These are phyloP conservation scores for Umbelopsis sp. DNA, from an alignment of 371 early-diverging fungal species.

Conservation along the genomic window DNA sequence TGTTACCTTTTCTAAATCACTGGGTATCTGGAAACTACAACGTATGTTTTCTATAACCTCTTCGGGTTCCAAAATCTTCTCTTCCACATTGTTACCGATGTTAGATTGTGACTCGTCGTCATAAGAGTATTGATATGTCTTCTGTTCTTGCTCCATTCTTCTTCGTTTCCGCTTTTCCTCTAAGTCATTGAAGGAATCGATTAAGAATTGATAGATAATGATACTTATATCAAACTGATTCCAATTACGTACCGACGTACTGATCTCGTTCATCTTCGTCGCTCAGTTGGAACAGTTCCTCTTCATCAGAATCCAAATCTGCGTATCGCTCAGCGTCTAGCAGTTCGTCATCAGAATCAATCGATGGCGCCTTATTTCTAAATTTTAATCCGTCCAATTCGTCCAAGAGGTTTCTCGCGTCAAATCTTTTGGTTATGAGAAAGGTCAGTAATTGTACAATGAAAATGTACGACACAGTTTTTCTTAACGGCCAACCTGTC, in stretches of 20 bases:
- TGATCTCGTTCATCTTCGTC: conserved; percentile 28
- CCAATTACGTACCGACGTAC: conserved; percentile 23
- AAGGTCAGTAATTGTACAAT: neutral
- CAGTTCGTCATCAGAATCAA: neutral
- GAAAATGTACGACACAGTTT: neutral
- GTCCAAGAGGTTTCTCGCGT: conserved; percentile 32
- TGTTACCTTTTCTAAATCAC: neutral
- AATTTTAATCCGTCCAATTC: conserved; percentile 3
- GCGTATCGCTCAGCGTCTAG: conserved; percentile 30
- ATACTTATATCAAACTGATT: neutral
- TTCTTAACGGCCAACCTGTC: conserved; percentile 23
- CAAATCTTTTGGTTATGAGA: conserved; percentile 20
- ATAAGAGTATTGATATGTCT: conserved; percentile 21
- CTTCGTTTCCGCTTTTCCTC: conserved; percentile 24
- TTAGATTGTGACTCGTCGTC: neutral
- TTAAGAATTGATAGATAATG: neutral
- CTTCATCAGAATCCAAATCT: conserved; percentile 35
- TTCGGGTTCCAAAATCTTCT: neutral
- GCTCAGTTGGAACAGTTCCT: conserved; percentile 25
- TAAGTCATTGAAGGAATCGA: neutral
- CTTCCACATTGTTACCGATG: neutral
- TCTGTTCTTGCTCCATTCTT: conserved; percentile 23
- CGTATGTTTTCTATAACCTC: neutral
- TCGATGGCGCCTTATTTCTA: neutral
- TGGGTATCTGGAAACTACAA: conserved; percentile 9